A percentile compares a stretch with the other conserved stretches of the same genome.
Conservation (phyloP, 1,284 basidiomycete species). For the Ceratobasidium sp. region DNA sequence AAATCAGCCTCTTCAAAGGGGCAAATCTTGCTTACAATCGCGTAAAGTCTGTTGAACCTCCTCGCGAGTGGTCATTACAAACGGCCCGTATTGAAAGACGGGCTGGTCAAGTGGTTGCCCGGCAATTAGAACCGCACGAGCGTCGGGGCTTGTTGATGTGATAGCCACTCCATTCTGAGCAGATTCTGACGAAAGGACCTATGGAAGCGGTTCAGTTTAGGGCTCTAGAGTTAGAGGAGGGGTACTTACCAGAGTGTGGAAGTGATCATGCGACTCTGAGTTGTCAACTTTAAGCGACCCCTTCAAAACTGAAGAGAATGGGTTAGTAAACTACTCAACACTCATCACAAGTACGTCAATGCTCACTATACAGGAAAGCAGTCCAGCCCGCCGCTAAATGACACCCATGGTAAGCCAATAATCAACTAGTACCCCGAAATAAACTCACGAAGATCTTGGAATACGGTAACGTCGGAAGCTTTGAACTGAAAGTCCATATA, state of each 20-base stretch:
- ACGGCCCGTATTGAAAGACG: constrained; percentile 89
- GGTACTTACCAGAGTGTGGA: constrained; percentile 74
- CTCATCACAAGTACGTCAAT: background rate
- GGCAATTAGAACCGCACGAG: constrained; percentile 63
- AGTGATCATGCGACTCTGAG: constrained; percentile 66
- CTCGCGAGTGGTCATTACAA: constrained; percentile 81
- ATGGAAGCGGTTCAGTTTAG: background rate
- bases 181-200: constrained; percentile 56
- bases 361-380: constrained; percentile 82
- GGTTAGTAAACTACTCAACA: constrained; percentile 13
- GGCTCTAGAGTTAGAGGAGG: too few species aligned
- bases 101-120: constrained; percentile 92
- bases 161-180: constrained; percentile 57
- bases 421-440: background rate
- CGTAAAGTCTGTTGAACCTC: constrained; percentile 87
- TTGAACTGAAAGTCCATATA: constrained; percentile 87
- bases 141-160: constrained; percentile 52
- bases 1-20: too few species aligned
- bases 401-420: constrained; percentile 2
- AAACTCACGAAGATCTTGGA: constrained; percentile 85
- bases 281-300: constrained; percentile 72
- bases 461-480: constrained; percentile 74
- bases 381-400: constrained; percentile 82
- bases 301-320: constrained; percentile 68
- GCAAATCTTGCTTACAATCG: constrained; percentile 72